phyloP scores from a whole-genome alignment of 2,329 filamentous ascomycete genomes.

The Aspergillus pseudoviridinutans region DNA sequence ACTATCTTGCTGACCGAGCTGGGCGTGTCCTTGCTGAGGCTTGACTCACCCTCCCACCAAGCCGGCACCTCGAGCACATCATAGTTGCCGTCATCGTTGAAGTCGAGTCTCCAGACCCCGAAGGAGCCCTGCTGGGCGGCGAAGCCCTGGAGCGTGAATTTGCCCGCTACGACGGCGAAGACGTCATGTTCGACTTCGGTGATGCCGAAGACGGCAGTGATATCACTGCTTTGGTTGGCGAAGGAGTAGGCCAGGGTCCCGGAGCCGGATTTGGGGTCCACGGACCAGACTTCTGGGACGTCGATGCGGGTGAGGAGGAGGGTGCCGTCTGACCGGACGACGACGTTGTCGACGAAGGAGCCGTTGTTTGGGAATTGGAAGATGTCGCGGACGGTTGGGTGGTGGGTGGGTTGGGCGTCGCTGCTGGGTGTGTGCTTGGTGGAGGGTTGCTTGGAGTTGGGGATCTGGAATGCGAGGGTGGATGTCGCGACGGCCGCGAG shows the following conservation, averaged over 20 bases:
- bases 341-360: conserved; percentile 21
- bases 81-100: conserved; percentile 19
- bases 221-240: not conserved
- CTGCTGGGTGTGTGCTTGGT: not conserved
- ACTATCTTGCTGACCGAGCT: not conserved
- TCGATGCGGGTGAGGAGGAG: conserved; percentile 20
- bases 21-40: not conserved
- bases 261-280: not conserved
- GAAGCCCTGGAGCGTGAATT: not conserved
- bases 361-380: conserved; percentile 23
- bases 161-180: not conserved
- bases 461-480: not conserved
- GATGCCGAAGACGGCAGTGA: not conserved
- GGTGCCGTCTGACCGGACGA: conserved; percentile 15
- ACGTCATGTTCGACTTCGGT: not conserved
- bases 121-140: not conserved
- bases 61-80: conserved; percentile 21
- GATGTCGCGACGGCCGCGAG: not conserved
- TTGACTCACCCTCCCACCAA: not conserved
- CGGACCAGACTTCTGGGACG: not conserved
- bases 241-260: not conserved
- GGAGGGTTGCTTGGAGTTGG: not conserved
- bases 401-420: not conserved
- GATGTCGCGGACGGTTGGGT: not conserved
- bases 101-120: not conserved